phyloP scores from a whole-genome alignment of 257 asterid species.

The Schizonepeta tenuifolia region DNA sequence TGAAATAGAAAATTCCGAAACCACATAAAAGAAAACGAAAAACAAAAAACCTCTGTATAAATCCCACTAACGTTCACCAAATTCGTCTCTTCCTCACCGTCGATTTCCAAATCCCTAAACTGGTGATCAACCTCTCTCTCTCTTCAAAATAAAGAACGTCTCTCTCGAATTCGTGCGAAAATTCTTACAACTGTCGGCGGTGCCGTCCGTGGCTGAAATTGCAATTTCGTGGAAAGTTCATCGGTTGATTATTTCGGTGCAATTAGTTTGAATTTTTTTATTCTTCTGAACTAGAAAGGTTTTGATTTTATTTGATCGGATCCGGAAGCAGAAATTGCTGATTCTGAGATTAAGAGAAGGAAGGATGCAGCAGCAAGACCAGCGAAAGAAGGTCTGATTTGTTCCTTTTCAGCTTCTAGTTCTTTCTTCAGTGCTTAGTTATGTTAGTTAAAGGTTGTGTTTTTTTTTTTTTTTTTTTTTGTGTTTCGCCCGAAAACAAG shows the following conservation, averaged over 20 bases:
- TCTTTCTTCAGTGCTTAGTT: neutral
- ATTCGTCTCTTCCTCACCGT: slow-evolving; percentile 25
- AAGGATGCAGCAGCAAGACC: slow-evolving; percentile 74
- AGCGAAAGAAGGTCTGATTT: slow-evolving; percentile 58
- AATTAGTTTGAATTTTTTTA: slow-evolving; percentile 1
- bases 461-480: no score
- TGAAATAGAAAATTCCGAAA: neutral
- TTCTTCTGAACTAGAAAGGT: neutral
- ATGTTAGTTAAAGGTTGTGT: no score
- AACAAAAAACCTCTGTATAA: slow-evolving; percentile 13
- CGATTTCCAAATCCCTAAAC: slow-evolving; percentile 27
- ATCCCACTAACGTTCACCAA: slow-evolving; percentile 26
- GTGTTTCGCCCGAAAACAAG: neutral
- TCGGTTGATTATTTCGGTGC: slow-evolving; percentile 13
- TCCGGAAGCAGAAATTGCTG: slow-evolving; percentile 17
- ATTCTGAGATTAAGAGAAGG: slow-evolving; percentile 7
- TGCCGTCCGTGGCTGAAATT: slow-evolving; percentile 21
- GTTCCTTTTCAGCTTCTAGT: neutral
- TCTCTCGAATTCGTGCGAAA: neutral
- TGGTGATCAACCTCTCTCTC: neutral
- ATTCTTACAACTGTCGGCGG: neutral
- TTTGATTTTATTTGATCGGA: slow-evolving; percentile 36
- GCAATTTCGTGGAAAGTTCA: neutral
- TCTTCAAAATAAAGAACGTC: neutral
- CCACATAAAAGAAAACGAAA: slow-evolving; percentile 21